Conservation (phyloP, 2,329 filamentous ascomycete species). For the Neofusicoccum laricinum region DNA sequence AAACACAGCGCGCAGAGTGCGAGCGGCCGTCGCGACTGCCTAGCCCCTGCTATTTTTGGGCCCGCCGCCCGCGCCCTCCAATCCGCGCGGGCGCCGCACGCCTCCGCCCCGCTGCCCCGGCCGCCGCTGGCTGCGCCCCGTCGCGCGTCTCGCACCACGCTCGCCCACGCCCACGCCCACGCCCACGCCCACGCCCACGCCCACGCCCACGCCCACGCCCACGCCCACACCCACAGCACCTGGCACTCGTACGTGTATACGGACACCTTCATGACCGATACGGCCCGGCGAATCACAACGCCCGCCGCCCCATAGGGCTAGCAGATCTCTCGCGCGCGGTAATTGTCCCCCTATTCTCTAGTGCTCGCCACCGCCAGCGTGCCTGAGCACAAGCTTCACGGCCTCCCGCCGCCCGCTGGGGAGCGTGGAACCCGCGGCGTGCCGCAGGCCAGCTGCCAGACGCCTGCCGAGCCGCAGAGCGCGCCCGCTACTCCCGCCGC, state of each 20-base stretch:
- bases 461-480: background rate
- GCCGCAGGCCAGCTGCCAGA: too few species aligned
- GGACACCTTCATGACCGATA: background rate
- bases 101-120: background rate
- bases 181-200: too few species aligned
- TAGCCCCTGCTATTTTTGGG: background rate
- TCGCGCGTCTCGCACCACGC: background rate
- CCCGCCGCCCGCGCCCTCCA: background rate
- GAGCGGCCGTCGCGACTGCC: background rate
- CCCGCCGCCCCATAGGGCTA: background rate
- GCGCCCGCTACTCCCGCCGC: background rate
- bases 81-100: background rate
- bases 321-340: background rate
- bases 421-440: too few species aligned
- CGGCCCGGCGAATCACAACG: background rate
- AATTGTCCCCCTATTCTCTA: background rate
- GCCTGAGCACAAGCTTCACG: background rate
- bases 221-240: too few species aligned
- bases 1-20: background rate
- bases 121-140: background rate
- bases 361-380: too few species aligned
- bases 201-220: too few species aligned
- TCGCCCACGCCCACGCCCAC: too few species aligned
- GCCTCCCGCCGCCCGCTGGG: background rate
- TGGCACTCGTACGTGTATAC: background rate